Base-by-base conservation (phyloP, 495 filamentous ascomycete species). In the Neurospora intermedia region DNA sequence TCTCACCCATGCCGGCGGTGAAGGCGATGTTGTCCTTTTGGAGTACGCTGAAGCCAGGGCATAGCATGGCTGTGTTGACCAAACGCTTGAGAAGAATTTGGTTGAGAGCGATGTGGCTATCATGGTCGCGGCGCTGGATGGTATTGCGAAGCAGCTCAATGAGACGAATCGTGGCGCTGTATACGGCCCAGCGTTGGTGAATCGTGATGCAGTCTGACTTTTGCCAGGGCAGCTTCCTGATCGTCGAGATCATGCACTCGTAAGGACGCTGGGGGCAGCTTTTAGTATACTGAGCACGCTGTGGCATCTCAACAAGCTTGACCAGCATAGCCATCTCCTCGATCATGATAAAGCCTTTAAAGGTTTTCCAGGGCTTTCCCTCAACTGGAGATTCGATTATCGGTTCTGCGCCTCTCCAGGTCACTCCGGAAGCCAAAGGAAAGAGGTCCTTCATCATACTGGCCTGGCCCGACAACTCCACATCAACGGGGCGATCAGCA, bases 211-310 rank as follows among this genome's bases (percentile, higher is more conserved):
- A 69, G 39, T 88, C 80, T 1, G 87, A 81, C 40, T 85, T 84
- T 45, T 87, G 86, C 93, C 92, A 96, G 0, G 93, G 93, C 75
- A 91, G 84, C 84, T 94, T 96, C 76, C 87, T 87, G 70, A 96
- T 82, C 0, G 89, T 92, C 75, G 88, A 92, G 74, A 93, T 91
- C 77, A 92, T 85, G 46, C 86, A 90, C 82, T 96, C 93, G 74
- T 88, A 94, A 11, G 89, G 87, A 2, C 92, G 90, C 81, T 94
- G 89, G 7, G 88, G 88, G 72, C 89, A 91, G 71, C 90, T 87
- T 40, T 80, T 81, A 84, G 76, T 89, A 94, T 1, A 31, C 27
- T 31, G 27, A 31, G 27, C 91, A 13, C 90, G 88, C 70, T 87
- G 82, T 15, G 91, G 91, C 23, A 85, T 82, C 76, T 93, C 90